A percentile compares a stretch with the other conserved stretches of the same genome.
phyloP scores from a whole-genome alignment of 257 asterid species.

The Coffea canephora region DNA sequence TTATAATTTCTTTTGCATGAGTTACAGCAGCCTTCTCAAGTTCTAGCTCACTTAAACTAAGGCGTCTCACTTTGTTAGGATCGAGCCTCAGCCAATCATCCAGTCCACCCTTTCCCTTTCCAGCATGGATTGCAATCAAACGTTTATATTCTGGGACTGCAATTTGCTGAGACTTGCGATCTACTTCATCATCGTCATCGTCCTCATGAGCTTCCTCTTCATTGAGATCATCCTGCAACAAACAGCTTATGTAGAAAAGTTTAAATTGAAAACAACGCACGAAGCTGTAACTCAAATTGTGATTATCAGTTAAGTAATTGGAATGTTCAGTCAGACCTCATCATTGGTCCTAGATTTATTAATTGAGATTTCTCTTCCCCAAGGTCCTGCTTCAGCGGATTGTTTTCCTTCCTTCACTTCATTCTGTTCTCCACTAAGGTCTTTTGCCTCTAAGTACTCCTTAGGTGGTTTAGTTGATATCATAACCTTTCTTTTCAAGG shows the following conservation, averaged over 20 bases:
- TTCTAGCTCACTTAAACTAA: conserved; percentile 74
- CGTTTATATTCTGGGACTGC: conserved; percentile 61
- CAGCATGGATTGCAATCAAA: conserved; percentile 75
- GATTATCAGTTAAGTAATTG: background rate
- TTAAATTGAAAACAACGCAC: conserved; percentile 2
- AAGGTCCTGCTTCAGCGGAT: conserved; percentile 31
- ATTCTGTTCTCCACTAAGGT: conserved; percentile 27
- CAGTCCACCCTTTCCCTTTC: conserved; percentile 67
- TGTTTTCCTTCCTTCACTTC: conserved; percentile 26
- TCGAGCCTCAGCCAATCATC: conserved; percentile 55
- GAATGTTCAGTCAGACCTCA: conserved; percentile 35
- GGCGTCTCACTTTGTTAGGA: conserved; percentile 59
- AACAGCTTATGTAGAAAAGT: background rate
- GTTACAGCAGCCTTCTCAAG: conserved; percentile 52
- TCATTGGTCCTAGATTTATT: conserved; percentile 21
- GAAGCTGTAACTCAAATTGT: background rate
- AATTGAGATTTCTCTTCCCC: conserved; percentile 42
- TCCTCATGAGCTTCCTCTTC: conserved; percentile 42
- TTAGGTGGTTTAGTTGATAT: conserved; percentile 85
- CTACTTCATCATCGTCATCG: conserved; percentile 45
- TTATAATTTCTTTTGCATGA: conserved; percentile 47
- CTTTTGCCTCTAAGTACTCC: conserved; percentile 46
- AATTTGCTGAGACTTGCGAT: conserved; percentile 33
- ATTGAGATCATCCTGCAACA: conserved; percentile 39
- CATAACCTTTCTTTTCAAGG: conserved; percentile 46